Base-by-base conservation (phyloP, 257 asterid genomes). In the Asclepias syriaca region DNA sequence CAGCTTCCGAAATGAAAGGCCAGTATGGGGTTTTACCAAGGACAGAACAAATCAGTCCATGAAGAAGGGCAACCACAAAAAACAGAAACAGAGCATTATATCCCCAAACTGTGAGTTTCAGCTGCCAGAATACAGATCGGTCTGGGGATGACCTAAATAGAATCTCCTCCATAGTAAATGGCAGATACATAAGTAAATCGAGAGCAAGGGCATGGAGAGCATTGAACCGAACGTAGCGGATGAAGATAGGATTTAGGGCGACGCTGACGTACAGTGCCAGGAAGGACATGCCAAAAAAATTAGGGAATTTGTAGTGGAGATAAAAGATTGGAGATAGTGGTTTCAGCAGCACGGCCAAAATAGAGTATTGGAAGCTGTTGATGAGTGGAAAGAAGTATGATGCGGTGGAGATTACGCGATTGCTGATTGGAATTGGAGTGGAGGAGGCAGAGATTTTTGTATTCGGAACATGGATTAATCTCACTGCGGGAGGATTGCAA, bases 1-100 rank as follows among this genome's bases (percentile, higher is more conserved):
- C 97, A 21, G 99, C 99, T 32, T 87, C 89, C 22, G 96, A 93
- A 54, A 94, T 97, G 49, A 89, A 59, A 34, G 98, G 98, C 84
- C 89, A 74, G 75, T 89, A 87, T 4, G 97, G 97, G 21, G 97
- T 94, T 79, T 86, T 94, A 45, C 99, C 99, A 3, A 94, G 75
- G 4, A 94, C 79, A 63, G 92, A 85, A 40, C 77, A 72, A 22
- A 84, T 86, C 5, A 94, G 85, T 65, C 97, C 96, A 74, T 94
- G 91, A 7, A 86, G 13, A 79, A 94, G 91, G 73, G 96, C 91
- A 13, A 77, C 94, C 74, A 87, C 79, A 6, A 94, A 89, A 53
- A 88, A 89, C 70, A 83, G 59, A 40, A 94, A 94, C 1, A 91
- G 72, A 16, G 82, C 93, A 61, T 91, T 85, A 71, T 94, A 84